Evolutionary conservation across 495 filamentous ascomycete genomes (phyloP), one percentile per base, ranked within the genome.

Genomic region (Penicillium steckii): DNA sequence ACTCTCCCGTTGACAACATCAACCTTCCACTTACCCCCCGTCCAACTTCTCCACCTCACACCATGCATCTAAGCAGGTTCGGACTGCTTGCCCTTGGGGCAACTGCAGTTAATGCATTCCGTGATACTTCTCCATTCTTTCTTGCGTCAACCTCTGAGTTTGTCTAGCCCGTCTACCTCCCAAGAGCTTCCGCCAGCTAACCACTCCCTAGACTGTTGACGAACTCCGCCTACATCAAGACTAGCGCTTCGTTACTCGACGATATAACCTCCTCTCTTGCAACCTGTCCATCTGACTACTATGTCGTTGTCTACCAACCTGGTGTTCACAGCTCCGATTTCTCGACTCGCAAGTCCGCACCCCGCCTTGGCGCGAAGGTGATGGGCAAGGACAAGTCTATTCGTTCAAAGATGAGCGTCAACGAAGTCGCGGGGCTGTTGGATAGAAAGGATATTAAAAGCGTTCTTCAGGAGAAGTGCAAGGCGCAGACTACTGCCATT

Each of bases 121-220:
- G 79, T 42, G 86, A 96, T 60, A 88, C 91, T 0, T 91, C 90
- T 37, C 92, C 92, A 13, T 94, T 95, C 65, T 79, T 96, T 69
- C 71, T 96, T 22, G 84, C 91, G 62, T 95, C 91, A 21, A 87
- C 82, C 29, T 82, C 87, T 44, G 75, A 84, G 90, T 96, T 81
- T 33, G 86, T 72, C 53, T 49, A 57, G 41, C 46, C 33, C 33
- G 35, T 51, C 47, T 44, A 50, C 58, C 48, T 13, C 37, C n/a
- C 37, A 46, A 44, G 27, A 48, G 42, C 55, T 55, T 48, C 52
- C 41, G 46, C 48, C 49, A 51, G 59, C 69, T 72, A 68, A 75
- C 60, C 43, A 53, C 44, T 58, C 55, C 56, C 42, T 57, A 80
- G 79, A 61, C 54, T 78, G 52, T 60, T 76, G 45, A 53, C 69